A percentile compares a stretch with the other conserved stretches of the same genome.
Evolutionary conservation across 2,329 filamentous ascomycete genomes (phyloP).

Genomic region (Sclerotinia nivalis): DNA sequence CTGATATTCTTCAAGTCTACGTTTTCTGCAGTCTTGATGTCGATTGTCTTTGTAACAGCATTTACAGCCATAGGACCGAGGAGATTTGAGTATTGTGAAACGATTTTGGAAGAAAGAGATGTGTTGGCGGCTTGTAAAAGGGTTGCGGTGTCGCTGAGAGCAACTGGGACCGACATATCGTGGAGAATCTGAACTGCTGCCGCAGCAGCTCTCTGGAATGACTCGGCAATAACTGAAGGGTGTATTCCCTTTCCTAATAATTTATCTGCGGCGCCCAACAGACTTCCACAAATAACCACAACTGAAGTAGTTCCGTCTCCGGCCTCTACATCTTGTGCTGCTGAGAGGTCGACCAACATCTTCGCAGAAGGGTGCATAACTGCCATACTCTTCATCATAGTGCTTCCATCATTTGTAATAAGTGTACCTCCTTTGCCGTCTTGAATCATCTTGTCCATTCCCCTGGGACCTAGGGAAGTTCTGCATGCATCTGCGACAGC

Average conservation of each 20-base stretch:
- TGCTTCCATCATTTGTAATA: constrained; percentile 99
- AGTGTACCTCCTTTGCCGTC: constrained; percentile 77
- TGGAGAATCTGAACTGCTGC: constrained; percentile 88
- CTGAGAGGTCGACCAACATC: constrained; percentile 97
- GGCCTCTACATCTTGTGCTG: constrained; percentile 96
- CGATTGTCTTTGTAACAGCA: constrained; percentile 92
- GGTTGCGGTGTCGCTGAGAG: constrained; percentile 81
- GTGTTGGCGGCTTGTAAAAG: constrained; percentile 96
- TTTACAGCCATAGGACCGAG: constrained; percentile 98
- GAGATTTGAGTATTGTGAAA: constrained; percentile 92
- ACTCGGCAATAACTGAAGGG: constrained; percentile 95
- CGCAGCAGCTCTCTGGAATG: constrained; percentile 91
- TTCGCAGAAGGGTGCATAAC: constrained; percentile 99
- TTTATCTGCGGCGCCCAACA: constrained; percentile 90
- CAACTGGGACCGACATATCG: constrained; percentile 93
- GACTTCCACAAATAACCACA: constrained; percentile 93
- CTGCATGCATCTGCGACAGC: constrained; percentile 97
- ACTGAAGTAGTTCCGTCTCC: constrained; percentile 98
- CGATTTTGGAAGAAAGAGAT: constrained; percentile 96
- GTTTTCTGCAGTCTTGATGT: constrained; percentile 92
- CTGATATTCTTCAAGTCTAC: constrained; percentile 96
- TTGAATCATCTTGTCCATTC: constrained; percentile 62
- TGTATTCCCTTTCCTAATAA: constrained; percentile 92
- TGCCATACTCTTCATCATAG: constrained; percentile 98
- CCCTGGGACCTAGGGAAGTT: constrained; percentile 66